These are phyloP conservation scores for Blepharisma stoltei DNA, from an alignment of 73 alveolate genomes.

Conservation along the genomic window DNA sequence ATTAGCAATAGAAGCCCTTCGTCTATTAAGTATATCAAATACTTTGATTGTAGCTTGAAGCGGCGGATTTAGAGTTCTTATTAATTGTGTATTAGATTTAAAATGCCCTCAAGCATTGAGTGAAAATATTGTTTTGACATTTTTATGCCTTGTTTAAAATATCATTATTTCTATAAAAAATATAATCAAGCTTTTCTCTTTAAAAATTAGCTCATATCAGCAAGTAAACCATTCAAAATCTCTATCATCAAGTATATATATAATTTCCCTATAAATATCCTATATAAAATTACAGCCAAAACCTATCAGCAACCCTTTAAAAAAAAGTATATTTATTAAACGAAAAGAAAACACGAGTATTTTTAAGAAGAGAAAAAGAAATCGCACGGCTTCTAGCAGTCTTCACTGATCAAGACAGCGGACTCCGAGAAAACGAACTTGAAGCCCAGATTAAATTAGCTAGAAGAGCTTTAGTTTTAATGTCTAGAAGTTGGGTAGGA, in stretches of 20 bases:
- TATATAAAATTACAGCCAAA: too few species aligned
- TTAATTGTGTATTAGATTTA: not conserved
- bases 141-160: too few species aligned
- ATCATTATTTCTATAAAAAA: too few species aligned
- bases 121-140: slow-evolving; percentile 29
- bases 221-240: too few species aligned
- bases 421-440: slow-evolving; percentile 26
- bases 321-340: slow-evolving; percentile 17
- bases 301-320: too few species aligned
- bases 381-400: not conserved
- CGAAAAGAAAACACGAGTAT: slow-evolving; percentile 3
- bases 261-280: too few species aligned
- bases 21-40: not conserved
- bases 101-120: slow-evolving; percentile 5
- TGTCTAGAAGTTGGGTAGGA: slow-evolving; percentile 23
- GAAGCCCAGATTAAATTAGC: slow-evolving; percentile 28
- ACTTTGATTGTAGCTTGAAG: not conserved
- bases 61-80: slow-evolving; percentile 11
- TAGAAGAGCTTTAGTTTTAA: slow-evolving; percentile 8
- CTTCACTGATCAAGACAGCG: slow-evolving; percentile 27
- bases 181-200: too few species aligned
- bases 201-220: too few species aligned
- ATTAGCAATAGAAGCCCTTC: not conserved
- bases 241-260: too few species aligned
- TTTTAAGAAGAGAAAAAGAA: slow-evolving; percentile 3